These are phyloP conservation scores for Carex arenaria DNA, from an alignment of 202 grass and related monocot species.

Conservation along the genomic window DNA sequence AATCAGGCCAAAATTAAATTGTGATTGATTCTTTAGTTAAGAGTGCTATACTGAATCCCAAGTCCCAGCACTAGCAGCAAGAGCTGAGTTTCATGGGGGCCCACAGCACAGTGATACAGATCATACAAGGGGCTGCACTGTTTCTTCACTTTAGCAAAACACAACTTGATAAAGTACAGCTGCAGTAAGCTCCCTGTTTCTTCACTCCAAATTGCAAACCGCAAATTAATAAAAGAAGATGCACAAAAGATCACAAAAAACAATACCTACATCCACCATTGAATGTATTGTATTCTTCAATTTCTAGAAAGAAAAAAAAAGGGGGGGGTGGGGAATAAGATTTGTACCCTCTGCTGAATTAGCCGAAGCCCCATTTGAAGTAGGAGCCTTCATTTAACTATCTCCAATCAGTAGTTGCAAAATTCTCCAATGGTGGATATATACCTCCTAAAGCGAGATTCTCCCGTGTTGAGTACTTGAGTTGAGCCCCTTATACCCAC, in stretches of 20 bases:
- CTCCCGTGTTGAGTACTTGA: neutral
- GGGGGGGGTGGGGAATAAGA: neutral
- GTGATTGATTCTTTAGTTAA: neutral
- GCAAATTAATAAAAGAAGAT: neutral
- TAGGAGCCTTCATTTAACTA: slow-evolving; percentile 38
- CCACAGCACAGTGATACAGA: neutral
- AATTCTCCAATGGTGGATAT: slow-evolving; percentile 12
- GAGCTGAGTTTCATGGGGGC: neutral
- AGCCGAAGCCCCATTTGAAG: slow-evolving; percentile 22
- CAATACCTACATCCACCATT: neutral
- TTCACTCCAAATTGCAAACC: neutral
- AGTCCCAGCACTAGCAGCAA: neutral
- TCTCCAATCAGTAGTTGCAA: neutral
- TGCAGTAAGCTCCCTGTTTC: neutral
- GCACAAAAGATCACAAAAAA: neutral
- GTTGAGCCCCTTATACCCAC: slow-evolving; percentile 18
- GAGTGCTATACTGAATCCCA: neutral
- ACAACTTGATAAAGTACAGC: slow-evolving; percentile 5
- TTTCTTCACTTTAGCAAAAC: neutral
- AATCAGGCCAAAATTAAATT: neutral
- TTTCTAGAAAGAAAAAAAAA: neutral
- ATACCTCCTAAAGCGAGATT: neutral
- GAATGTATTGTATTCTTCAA: neutral
- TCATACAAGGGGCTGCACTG: neutral
- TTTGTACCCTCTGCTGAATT: slow-evolving; percentile 29